These are phyloP conservation scores for Sporothrix protearum DNA, from an alignment of 2,329 filamentous ascomycete genomes.

Conservation along the genomic window DNA sequence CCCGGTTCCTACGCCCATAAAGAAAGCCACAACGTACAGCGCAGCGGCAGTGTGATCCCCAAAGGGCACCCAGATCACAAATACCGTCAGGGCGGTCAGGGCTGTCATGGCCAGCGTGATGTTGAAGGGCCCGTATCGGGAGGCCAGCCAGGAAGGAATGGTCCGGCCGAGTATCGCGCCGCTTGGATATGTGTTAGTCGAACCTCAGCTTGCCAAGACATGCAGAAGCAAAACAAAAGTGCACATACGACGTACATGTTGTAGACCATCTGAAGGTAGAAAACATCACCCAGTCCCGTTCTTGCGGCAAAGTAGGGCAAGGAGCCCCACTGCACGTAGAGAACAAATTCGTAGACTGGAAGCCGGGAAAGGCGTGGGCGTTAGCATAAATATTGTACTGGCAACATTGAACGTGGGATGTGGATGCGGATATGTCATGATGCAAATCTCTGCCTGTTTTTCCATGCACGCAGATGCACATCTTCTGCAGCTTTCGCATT, in stretches of 20 bases:
- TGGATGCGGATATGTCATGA: background rate
- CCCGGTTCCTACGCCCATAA: slow-evolving; percentile 35
- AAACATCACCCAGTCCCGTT: slow-evolving; percentile 30
- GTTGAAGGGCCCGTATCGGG: slow-evolving; percentile 32
- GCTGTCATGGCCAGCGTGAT: slow-evolving; percentile 31
- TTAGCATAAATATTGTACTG: background rate
- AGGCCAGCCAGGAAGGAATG: slow-evolving; percentile 31
- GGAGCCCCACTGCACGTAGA: slow-evolving; percentile 36
- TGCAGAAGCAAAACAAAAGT: background rate
- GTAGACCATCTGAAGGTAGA: slow-evolving; percentile 35
- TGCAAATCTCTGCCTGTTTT: background rate
- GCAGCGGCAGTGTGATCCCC: slow-evolving; percentile 28
- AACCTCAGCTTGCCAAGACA: background rate
- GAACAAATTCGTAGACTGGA: slow-evolving; percentile 34
- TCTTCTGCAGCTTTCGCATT: background rate
- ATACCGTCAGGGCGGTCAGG: slow-evolving; percentile 30
- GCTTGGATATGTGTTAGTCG: slow-evolving; percentile 21
- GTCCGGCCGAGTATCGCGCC: slow-evolving; percentile 34
- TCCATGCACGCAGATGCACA: background rate
- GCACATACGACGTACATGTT: slow-evolving; percentile 36
- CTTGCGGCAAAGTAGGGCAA: slow-evolving; percentile 33
- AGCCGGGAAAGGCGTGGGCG: background rate
- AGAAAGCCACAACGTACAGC: slow-evolving; percentile 31
- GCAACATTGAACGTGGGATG: background rate
- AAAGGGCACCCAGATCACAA: slow-evolving; percentile 33